Conservation (phyloP, 2,329 filamentous ascomycete genomes). For the Herpotrichia juniperi region DNA sequence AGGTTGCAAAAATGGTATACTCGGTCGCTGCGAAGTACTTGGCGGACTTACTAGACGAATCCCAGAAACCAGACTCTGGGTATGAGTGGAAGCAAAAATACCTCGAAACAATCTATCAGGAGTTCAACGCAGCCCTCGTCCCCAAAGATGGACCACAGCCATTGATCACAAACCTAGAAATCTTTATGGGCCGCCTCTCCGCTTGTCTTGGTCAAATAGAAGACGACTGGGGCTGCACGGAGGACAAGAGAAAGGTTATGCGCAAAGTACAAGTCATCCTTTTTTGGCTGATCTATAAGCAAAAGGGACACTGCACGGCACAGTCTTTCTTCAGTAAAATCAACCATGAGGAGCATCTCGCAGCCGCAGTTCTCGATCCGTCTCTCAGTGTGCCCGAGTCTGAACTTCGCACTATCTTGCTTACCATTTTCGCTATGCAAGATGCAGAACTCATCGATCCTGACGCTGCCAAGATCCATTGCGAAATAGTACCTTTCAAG, state of each 20-base stretch:
- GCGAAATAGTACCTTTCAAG: slow-evolving; percentile 26
- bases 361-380: slow-evolving; percentile 23
- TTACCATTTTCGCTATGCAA: slow-evolving; percentile 32
- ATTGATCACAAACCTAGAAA: slow-evolving; percentile 13
- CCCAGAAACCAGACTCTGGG: background rate
- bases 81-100: slow-evolving; percentile 33
- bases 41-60: slow-evolving; percentile 17
- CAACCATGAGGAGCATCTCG: slow-evolving; percentile 25
- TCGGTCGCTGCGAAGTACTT: slow-evolving; percentile 32
- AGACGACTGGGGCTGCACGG: background rate
- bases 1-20: slow-evolving; percentile 30
- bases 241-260: slow-evolving; percentile 16
- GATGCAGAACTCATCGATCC: slow-evolving; percentile 14
- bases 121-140: slow-evolving; percentile 34
- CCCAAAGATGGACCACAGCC: slow-evolving; percentile 23
- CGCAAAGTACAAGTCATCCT: slow-evolving; percentile 33
- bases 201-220: slow-evolving; percentile 6
- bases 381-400: slow-evolving; percentile 18
- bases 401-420: slow-evolving; percentile 20
- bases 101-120: slow-evolving; percentile 30
- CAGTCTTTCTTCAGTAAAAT: slow-evolving; percentile 38
- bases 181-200: slow-evolving; percentile 20
- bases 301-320: slow-evolving; percentile 32
- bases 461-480: slow-evolving; percentile 9
- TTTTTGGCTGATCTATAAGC: slow-evolving; percentile 41